Base-by-base conservation (phyloP, 176 grass and related monocot genomes). In the Phragmites australis region DNA sequence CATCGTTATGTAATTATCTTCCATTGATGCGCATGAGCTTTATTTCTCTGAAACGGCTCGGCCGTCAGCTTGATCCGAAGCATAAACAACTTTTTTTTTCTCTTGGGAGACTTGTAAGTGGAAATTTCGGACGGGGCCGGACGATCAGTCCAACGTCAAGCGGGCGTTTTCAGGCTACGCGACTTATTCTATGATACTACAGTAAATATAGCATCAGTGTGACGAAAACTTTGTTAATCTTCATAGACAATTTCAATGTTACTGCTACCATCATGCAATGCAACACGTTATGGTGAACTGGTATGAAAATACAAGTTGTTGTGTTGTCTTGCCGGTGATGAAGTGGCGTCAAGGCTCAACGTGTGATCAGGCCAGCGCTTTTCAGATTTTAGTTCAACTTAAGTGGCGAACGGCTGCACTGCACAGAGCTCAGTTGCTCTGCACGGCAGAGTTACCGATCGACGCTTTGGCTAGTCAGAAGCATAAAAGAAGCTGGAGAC, bases 111-210 rank as follows among this genome's bases (percentile, higher is more conserved):
- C 49, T 66, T 64, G 1, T n/a, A 11, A 44, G 62, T 52, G 62
- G 63, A 87, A 81, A 76, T 42, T 69, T 53, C 31, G 21, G 72
- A 77, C 60, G 31, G 55, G 62, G 79, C 63, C 79, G 21, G 67
- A 14, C 16, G 41, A 22, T 4, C 1, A 43, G 39, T 74, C 80
- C 13, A 25, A 44, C 3, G 66, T 60, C 52, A 11, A 82, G 63
- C 25, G 32, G 34, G 3, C 34, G 2, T 11, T 50, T 82, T 60
- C 56, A 3, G 29, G 26, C 80, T 56, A n/a, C n/a, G n/a, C n/a
- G n/a, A n/a, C n/a, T n/a, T n/a, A n/a, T n/a, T n/a, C n/a, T n/a
- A n/a, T n/a, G n/a, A n/a, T n/a, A n/a, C n/a, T n/a, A n/a, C n/a
- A n/a, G n/a, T n/a, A n/a, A 65, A 7, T 61, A 17, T 18, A 49